Evolutionary conservation across 2,329 filamentous ascomycete genomes (phyloP), one percentile per base, ranked within the genome.

Genomic region (Zymoseptoria crescenta): DNA sequence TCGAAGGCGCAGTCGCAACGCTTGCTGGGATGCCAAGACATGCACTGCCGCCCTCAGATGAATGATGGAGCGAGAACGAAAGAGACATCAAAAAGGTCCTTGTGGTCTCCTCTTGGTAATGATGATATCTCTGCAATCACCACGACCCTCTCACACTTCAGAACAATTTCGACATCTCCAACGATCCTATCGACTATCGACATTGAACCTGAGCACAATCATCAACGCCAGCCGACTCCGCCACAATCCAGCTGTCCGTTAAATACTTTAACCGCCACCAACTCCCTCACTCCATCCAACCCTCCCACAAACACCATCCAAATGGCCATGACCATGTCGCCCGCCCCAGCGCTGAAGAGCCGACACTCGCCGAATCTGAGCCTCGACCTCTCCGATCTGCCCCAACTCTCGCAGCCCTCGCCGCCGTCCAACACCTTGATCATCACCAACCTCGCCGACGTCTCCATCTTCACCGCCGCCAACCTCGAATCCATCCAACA

Each of bases 341-440:
- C 64, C 35, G 58, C 63, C 20, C 53, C 59, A 24, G 54, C 57
- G 19, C 41, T 54, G 28, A 62, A 61, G 54, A 65, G 68, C 55
- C 68, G 67, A 51, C 68, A 66, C 72, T 72, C 78, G 60, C 77
- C 81, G 29, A 69, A 65, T 67, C 82, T 91, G 59, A 86, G 84
- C 21, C 81, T 94, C 69, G 89, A 93, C 71, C 82, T 93, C 52
- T 87, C 87, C 62, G 82, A 80, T 69, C 76, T 93, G 49, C 88
- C 89, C 54, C 82, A 87, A 41, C 79, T 89, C 57, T 79, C 80
- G 49, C 82, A 84, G 70, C 88, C 89, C n/a, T 85, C 88, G 27
- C 83, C 86, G 57, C 87, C 88, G 5, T 88, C 87, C 65, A 94
- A 94, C 78, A 94, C 89, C 0, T 85, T 94, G 58, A 84, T 94